Base-by-base conservation (phyloP, 176 grass and related monocot species). In the Triticum dicoccoides region DNA sequence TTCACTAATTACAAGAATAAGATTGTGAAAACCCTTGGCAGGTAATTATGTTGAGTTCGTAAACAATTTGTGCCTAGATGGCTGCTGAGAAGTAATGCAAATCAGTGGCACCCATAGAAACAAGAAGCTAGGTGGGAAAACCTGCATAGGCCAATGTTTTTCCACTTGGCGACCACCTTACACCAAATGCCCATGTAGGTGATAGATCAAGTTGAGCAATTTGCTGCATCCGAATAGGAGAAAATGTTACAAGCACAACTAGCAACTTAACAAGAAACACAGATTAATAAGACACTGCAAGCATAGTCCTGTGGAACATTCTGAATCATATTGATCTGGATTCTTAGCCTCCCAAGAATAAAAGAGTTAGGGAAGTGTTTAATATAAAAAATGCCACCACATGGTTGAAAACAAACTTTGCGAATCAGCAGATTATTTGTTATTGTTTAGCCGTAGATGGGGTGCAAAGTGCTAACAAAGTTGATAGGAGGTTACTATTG, bases 131-230 rank as follows among this genome's bases (percentile, higher is more conserved):
- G 7, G 6, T 12, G 42, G 3, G 32, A 77, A 35, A 80, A 99
- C 97, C 90, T 93, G 97, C 88, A 93, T 94, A 99, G 21, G 97
- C 94, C 73, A 99, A 91, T 78, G 83, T 97, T 85, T 88, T 91
- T 86, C 97, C 97, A 86, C 87, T 99, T 82, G 97, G 92, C 72
- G 97, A 99, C 94, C 94, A 99, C 80, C 87, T 99, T 82, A 96
- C 94, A 69, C 94, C 97, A 89, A 99, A 99, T 74, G 89, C 77
- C 97, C 97, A 99, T 24, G 94, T 94, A 86, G 87, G 82, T 49
- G 94, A 97, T 23, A 99, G 76, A 82, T 99, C 97, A 89, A 99
- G 97, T 85, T 94, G 94, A 44, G 90, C 94, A 93, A 99, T 94
- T 99, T 94, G 97, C 97, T 99, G 92, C 66, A 83, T 80, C 61